Evolutionary conservation across 352 stramenopile genomes (phyloP).

Genomic region (Pythium folliculosum): DNA sequence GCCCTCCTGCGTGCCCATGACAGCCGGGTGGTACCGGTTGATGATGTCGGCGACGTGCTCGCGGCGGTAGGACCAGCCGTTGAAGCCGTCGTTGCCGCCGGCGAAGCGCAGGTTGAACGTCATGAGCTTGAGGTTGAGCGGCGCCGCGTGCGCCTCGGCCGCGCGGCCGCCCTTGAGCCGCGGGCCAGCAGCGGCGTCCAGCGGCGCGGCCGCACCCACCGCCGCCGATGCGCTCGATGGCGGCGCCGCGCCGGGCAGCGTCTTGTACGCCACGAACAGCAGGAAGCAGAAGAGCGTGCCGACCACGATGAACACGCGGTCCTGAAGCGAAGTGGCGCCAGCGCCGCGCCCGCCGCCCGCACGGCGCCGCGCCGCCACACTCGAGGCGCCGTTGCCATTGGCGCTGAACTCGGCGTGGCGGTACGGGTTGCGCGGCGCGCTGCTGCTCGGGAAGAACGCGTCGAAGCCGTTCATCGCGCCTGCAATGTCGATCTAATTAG

Average conservation of each 20-base stretch:
- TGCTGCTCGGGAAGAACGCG: constrained; percentile 67
- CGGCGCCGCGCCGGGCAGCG: constrained; percentile 24
- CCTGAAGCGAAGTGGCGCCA: constrained; percentile 34
- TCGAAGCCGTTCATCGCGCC: constrained; percentile 61
- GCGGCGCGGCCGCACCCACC: not conserved
- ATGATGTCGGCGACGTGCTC: constrained; percentile 42
- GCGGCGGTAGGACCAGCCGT: constrained; percentile 38
- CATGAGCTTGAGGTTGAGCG: constrained; percentile 61
- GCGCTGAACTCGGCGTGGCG: constrained; percentile 53
- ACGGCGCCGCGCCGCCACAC: constrained; percentile 15
- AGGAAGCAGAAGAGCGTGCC: constrained; percentile 68
- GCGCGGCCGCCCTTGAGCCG: constrained; percentile 43
- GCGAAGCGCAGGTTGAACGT: constrained; percentile 48
- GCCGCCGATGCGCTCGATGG: not conserved
- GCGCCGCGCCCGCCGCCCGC: not conserved
- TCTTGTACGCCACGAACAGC: constrained; percentile 62
- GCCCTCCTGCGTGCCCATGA: constrained; percentile 47
- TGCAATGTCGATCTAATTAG: not conserved
- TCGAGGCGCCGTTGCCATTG: not conserved
- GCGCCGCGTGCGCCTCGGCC: constrained; percentile 33
- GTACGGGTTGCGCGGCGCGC: constrained; percentile 73
- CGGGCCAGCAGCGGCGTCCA: constrained; percentile 27
- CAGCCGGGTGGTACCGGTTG: constrained; percentile 38
- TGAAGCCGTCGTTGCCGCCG: constrained; percentile 34
- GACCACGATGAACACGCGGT: constrained; percentile 65